Evolutionary conservation across 768 basidiomycete species (phyloP).

Genomic region (Tephrocybe sp.): DNA sequence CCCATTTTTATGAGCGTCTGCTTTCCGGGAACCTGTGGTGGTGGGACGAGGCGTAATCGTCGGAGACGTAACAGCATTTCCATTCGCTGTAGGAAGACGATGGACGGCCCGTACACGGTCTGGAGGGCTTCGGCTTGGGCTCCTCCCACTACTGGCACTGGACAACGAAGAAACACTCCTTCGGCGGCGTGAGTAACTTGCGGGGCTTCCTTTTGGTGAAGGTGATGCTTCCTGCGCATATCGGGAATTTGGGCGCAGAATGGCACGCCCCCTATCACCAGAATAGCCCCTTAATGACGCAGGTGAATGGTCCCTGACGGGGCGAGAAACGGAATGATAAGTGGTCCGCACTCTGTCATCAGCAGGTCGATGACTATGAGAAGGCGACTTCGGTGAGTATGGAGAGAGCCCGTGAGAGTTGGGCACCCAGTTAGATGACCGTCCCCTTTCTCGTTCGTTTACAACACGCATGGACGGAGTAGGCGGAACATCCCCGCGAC

Average conservation of each 20-base stretch:
- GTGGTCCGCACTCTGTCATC: neutral
- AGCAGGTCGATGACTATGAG: conserved; percentile 2
- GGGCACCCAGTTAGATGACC: conserved; percentile 30
- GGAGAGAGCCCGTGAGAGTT: conserved; percentile 9
- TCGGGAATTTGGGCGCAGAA: conserved; percentile 19
- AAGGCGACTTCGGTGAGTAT: conserved; percentile 6
- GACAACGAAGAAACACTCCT: conserved; percentile 55
- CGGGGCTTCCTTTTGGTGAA: conserved; percentile 40
- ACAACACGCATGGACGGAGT: conserved; percentile 47
- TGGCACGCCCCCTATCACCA: conserved; percentile 13
- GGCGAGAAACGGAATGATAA: conserved; percentile 14
- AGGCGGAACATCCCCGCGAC: conserved; percentile 49
- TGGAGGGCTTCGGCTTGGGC: conserved; percentile 53
- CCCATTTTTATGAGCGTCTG: conserved; percentile 33
- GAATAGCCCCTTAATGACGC: conserved; percentile 10
- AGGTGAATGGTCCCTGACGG: conserved; percentile 24
- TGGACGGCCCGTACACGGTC: conserved; percentile 56
- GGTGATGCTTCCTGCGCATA: conserved; percentile 24
- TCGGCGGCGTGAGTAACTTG: conserved; percentile 33
- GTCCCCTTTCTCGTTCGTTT: conserved; percentile 43
- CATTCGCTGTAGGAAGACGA: conserved; percentile 47
- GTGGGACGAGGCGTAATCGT: conserved; percentile 6
- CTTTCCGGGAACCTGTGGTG: conserved; percentile 16
- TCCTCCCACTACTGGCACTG: conserved; percentile 55
- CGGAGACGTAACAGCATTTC: conserved; percentile 35